Conservation (phyloP, 2,329 filamentous ascomycete species). For the Emmonsiellopsis sp. region DNA sequence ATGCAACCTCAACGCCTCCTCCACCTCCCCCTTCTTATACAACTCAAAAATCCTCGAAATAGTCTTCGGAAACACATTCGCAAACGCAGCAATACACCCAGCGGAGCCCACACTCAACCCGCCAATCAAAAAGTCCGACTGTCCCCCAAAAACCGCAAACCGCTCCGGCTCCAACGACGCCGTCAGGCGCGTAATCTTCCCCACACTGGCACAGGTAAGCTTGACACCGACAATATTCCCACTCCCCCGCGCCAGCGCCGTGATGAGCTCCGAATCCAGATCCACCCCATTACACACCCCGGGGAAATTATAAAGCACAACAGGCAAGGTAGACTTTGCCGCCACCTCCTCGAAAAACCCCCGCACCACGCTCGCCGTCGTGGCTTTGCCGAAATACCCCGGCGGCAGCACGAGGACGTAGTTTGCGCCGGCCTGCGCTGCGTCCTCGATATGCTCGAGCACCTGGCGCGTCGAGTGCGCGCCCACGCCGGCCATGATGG, state of each 20-base stretch:
- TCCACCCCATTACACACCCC: conserved; percentile 60
- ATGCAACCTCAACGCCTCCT: conserved; percentile 53
- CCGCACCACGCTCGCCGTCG: conserved; percentile 47
- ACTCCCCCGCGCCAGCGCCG: conserved; percentile 39
- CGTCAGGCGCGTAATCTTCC: conserved; percentile 49
- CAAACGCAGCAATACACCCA: conserved; percentile 50
- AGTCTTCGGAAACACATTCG: conserved; percentile 48
- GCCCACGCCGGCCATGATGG: conserved; percentile 55
- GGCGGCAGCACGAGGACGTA: conserved; percentile 54
- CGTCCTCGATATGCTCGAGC: conserved; percentile 50
- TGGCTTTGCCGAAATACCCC: conserved; percentile 57
- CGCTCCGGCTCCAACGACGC: conserved; percentile 42
- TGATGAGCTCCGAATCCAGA: conserved; percentile 54
- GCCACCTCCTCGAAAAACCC: conserved; percentile 52
- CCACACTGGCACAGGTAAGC: conserved; percentile 54
- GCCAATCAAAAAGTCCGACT: conserved; percentile 59
- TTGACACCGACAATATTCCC: conserved; percentile 55
- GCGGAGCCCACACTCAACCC: conserved; percentile 44
- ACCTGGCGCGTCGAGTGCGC: conserved; percentile 57
- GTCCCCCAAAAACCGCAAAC: conserved; percentile 63
- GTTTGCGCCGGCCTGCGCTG: conserved; percentile 50
- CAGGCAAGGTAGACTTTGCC: conserved; percentile 42
- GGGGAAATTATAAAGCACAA: conserved; percentile 62
- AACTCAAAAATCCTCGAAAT: conserved; percentile 51
- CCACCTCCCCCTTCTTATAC: conserved; percentile 47